Evolutionary conservation across 805 yeast genomes (phyloP).

Genomic region (Suhomyces kilbournensis): DNA sequence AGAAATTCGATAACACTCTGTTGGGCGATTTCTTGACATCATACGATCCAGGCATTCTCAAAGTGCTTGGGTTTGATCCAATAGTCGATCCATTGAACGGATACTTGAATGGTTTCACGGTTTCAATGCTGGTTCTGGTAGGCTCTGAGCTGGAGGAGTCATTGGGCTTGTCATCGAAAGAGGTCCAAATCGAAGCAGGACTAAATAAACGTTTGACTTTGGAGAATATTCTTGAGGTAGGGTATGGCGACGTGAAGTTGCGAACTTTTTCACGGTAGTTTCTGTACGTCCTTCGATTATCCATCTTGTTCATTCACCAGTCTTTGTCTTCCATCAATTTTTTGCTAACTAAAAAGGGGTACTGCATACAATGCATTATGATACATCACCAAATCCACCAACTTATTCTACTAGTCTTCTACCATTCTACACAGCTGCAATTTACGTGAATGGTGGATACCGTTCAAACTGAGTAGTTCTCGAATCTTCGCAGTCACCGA

Average conservation of each 20-base stretch:
- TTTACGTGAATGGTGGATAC: not conserved
- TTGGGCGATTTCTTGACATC: conserved; percentile 33
- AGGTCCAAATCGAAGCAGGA: conserved; percentile 3
- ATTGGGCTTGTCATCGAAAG: not conserved
- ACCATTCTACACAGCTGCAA: no score
- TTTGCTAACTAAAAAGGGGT: not conserved
- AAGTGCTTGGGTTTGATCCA: conserved; percentile 1
- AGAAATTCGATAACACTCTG: conserved; percentile 64
- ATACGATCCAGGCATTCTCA: conserved; percentile 9
- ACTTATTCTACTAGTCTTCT: no score
- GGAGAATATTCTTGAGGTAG: conserved; percentile 25
- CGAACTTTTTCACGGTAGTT: conserved; percentile 25
- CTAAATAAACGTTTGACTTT: conserved; percentile 25
- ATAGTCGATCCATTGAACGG: not conserved
- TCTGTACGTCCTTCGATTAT: conserved; percentile 32
- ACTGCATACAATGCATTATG: not conserved
- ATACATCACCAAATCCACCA: not conserved
- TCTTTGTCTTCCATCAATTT: not conserved
- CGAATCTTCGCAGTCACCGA: not conserved
- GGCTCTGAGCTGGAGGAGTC: not conserved
- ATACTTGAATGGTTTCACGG: conserved; percentile 1
- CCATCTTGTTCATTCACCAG: conserved; percentile 19
- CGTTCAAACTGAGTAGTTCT: not conserved
- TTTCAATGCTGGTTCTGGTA: not conserved
- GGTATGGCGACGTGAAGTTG: conserved; percentile 19